Base-by-base conservation (phyloP, 179 eudicot genomes). In the Nepenthes alata region DNA sequence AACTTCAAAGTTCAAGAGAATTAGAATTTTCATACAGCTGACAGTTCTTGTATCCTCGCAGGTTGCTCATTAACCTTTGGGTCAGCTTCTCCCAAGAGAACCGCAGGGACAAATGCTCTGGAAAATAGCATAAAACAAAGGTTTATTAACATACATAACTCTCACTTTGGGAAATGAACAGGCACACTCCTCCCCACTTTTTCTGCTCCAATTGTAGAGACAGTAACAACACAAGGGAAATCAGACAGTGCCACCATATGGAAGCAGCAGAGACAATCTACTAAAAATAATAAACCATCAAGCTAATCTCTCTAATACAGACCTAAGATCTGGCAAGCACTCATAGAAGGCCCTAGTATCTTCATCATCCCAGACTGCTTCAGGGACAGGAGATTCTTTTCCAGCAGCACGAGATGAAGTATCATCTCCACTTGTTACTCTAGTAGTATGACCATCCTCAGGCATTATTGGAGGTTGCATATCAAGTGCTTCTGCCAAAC, bases 101-200 rank as follows among this genome's bases (percentile, higher is more conserved):
- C 98, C 15, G 98, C 98, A 16, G 98, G 98, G 64, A 93, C 98
- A 82, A 86, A 89, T 64, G 98, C 98, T 74, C 98, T 93, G 84
- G 66, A 72, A 63, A 53, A 66, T 41, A 41, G 8, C 6, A 58
- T 60, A 63, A 13, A 35, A 25, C 53, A 67, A 53, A 4, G 11
- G 45, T 60, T 53, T 5, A 64, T 11, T 34, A 35, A 60, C n/a
- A 41, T 7, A 4, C 45, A 7, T 41, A 41, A 41, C 8, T 7
- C 45, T 41, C 45, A 41, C 45, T 41, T 41, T 7, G 8, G 2
- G 8, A 41, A 7, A 41, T 41, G 45, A 41, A 4, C 45, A 41
- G 45, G 45, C 45, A 41, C 45, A 41, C 0, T 41, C 5, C 45
- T 41, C 45, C 45, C 45, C 8, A 41, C 45, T 41, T 7, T 7